Evolutionary conservation across 2,329 filamentous ascomycete species (phyloP).

Genomic region (Colletotrichum higginsianum): DNA sequence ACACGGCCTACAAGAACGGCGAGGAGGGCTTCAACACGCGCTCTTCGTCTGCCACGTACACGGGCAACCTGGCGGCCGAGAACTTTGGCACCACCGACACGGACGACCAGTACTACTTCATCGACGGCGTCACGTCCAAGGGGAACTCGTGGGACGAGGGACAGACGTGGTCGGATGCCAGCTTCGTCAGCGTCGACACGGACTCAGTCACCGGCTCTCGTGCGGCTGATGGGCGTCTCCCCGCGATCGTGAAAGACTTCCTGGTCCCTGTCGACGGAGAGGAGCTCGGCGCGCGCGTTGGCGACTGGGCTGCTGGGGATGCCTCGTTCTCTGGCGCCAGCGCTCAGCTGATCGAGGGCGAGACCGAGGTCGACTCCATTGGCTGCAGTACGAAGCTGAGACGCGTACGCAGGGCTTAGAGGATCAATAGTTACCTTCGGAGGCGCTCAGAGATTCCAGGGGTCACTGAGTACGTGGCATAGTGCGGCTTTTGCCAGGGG

Average conservation of each 20-base stretch:
- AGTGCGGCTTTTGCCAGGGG: not conserved
- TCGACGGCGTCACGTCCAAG: not conserved
- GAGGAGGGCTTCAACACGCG: constrained; percentile 57
- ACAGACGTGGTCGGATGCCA: constrained; percentile 6
- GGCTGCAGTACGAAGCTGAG: not conserved
- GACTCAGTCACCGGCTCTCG: not conserved
- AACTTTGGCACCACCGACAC: constrained; percentile 22
- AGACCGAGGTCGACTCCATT: not conserved
- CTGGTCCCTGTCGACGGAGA: not conserved
- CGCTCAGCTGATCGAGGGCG: not conserved
- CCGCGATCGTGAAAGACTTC: constrained; percentile 4
- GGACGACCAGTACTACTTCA: constrained; percentile 15
- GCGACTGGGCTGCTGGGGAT: not conserved
- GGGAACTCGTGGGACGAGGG: constrained; percentile 30
- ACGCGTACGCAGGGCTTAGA: not conserved
- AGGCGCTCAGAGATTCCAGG: not conserved
- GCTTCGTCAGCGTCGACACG: not conserved
- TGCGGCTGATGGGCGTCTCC: constrained; percentile 12
- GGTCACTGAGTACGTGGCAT: too few species aligned
- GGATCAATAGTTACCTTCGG: not conserved
- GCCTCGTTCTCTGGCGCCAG: not conserved
- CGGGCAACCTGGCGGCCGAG: constrained; percentile 27
- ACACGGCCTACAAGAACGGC: constrained; percentile 62
- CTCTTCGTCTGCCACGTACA: constrained; percentile 40
- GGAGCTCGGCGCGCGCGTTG: constrained; percentile 6